Evolutionary conservation across 768 basidiomycete genomes (phyloP), one percentile per base, ranked within the genome.

Genomic region (Nevesoporus exiguus): DNA sequence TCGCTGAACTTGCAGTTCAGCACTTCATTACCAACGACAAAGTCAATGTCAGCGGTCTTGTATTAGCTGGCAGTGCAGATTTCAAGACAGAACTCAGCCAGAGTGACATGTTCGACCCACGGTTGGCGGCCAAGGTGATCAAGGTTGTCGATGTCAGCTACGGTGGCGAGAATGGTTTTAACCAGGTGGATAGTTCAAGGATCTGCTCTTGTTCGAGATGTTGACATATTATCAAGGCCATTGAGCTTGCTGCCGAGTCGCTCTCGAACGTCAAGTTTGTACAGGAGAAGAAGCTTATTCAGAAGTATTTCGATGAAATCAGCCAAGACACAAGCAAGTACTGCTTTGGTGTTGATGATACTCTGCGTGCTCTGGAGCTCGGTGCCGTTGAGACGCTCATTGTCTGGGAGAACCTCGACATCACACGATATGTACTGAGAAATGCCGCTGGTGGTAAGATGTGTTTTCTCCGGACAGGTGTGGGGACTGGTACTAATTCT

Each of bases 201-300:
- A 9, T 30, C 10, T 9, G 11, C 0, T 10, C 41, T n/a, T 15
- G 7, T 41, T 44, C 6, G 27, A 19, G 24, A 10, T 1, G 21
- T 44, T 62, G 4, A 56, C 24, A 21, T 3, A 9, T 30, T 29
- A 22, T 22, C 24, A 61, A 93, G 92, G 96, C 97, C 17, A 98
- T 99, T 61, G 97, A 98, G 69, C 83, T 98, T 49, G 92, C 97
- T 0, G 89, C 93, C 1, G 97, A 99, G 71, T 90, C 93, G 3
- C 84, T 99, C 27, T 86, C 92, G 34, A 98, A 98, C 71, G 97
- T 99, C 78, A 99, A 99, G 71, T 98, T 99, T 64, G 96, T 99
- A 31, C 96, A 98, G 73, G 97, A 99, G 78, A 98, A 98, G 80
- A 88, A 79, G 71, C 84, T 99, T 46, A 98, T 99, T 63, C 95